Conservation (phyloP, 768 basidiomycete genomes). For the Trametes cubensis region DNA sequence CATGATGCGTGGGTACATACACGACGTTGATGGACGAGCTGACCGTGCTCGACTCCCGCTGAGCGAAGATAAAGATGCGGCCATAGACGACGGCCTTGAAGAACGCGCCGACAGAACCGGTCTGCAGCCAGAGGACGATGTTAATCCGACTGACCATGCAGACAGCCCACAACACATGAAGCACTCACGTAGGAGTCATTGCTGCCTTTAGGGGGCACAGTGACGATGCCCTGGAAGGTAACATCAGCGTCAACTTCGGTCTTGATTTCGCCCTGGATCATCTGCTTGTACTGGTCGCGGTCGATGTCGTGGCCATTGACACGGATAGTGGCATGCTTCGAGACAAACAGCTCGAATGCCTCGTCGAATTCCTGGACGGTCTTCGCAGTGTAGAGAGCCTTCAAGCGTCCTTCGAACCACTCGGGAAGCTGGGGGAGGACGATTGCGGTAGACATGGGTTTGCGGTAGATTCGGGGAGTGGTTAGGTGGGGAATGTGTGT, state of each 20-base stretch:
- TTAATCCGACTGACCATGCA: too few relatives aligned
- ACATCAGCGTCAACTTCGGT: constrained; percentile 35
- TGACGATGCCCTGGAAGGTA: constrained; percentile 34
- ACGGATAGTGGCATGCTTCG: constrained; percentile 38
- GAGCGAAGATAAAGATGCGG: constrained; percentile 26
- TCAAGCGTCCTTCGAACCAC: constrained; percentile 46
- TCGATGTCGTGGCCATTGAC: constrained; percentile 46
- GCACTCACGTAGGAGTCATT: background rate
- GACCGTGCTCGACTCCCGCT: constrained; percentile 28
- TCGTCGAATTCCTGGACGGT: constrained; percentile 37
- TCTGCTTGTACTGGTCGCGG: constrained; percentile 44
- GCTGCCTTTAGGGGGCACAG: constrained; percentile 31
- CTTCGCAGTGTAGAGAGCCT: constrained; percentile 43
- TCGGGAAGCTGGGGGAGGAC: constrained; percentile 45
- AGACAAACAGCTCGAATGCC: constrained; percentile 47
- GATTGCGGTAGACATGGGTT: constrained; percentile 29
- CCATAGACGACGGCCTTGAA: constrained; percentile 29
- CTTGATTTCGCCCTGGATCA: constrained; percentile 33
- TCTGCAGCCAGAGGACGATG: constrained; percentile 7
- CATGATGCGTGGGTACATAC: constrained; percentile 17
- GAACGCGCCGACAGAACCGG: constrained; percentile 32
- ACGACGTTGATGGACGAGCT: constrained; percentile 33
- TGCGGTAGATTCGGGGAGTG: background rate
- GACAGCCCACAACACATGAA: too few relatives aligned
- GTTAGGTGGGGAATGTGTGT: background rate